Evolutionary conservation across 805 yeast genomes (phyloP).

Genomic region (Kregervanrija pseudodelftensis): DNA sequence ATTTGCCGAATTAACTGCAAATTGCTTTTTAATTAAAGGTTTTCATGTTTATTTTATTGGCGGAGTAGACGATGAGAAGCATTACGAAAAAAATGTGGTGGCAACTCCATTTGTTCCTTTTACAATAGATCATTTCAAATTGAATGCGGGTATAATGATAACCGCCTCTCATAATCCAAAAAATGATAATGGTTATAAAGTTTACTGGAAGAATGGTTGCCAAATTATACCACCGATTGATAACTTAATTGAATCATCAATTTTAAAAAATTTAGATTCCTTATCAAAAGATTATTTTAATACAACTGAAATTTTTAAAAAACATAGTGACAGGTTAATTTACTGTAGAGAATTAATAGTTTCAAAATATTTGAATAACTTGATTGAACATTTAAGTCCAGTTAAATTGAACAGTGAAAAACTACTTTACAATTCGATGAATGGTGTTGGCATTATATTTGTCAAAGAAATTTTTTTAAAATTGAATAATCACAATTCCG

Average conservation of each 20-base stretch:
- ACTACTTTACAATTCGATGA: slow-evolving; percentile 89
- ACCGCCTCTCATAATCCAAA: slow-evolving; percentile 88
- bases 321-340: slow-evolving; percentile 22
- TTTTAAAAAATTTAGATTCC: slow-evolving; percentile 55
- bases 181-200: slow-evolving; percentile 88
- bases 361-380: slow-evolving; percentile 31
- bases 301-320: slow-evolving; percentile 23
- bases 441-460: slow-evolving; percentile 80
- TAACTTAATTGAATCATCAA: slow-evolving; percentile 55
- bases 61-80: slow-evolving; percentile 9
- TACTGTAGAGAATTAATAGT: slow-evolving; percentile 38
- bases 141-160: slow-evolving; percentile 85
- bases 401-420: slow-evolving; percentile 28
- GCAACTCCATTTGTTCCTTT: slow-evolving; percentile 95
- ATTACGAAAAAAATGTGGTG: slow-evolving; percentile 26
- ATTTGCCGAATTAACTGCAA: slow-evolving; percentile 75
- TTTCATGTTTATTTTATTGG: slow-evolving; percentile 63
- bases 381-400: slow-evolving; percentile 27
- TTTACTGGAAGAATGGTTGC: slow-evolving; percentile 89
- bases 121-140: slow-evolving; percentile 53
- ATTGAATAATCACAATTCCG: slow-evolving; percentile 12
- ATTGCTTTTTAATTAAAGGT: slow-evolving; percentile 63
- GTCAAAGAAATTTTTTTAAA: slow-evolving; percentile 36
- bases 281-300: slow-evolving; percentile 38
- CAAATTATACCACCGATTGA: slow-evolving; percentile 95